Base-by-base conservation (phyloP, 352 stramenopile species). In the Phytophthora parvispora region DNA sequence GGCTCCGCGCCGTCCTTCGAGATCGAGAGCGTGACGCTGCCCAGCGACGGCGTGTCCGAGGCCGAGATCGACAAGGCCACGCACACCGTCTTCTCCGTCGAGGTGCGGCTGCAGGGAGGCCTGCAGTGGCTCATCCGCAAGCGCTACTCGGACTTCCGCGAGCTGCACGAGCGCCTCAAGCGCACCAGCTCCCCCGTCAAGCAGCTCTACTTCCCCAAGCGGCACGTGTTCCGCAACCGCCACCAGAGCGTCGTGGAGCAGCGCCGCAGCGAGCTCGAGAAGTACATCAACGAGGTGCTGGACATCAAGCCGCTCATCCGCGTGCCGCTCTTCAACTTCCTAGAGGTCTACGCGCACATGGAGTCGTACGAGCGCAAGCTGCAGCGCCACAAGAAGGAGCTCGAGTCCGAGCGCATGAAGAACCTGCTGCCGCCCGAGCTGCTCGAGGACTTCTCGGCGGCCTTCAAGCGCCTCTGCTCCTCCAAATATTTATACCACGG, bases 121-220 rank as follows among this genome's bases (percentile, higher is more conserved):
- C 75, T 96, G n/a, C 84, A 93, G 61, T 97, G 90, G 90, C 90
- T 94, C 67, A 95, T 94, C 42, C 82, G 92, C 71, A 97, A 97
- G 62, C 88, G 90, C 4, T 97, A 97, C 75, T 96, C 88, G 66
- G 90, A 97, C 60, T 97, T 97, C 66, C 73, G 88, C 56, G 88
- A 96, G 51, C 88, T 97, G 8, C 88, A 97, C 57, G 90, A 97
- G 50, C 70, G 87, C 0, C 78, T 97, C 18, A 94, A 95, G 66
- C 77, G 86, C 52, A 94, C 87, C 12, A 97, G 84, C 60, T 74
- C 77, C 25, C 67, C 82, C 3, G 88, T 97, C 4, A 94, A 94
- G 72, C 86, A 91, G 36, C 75, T 96, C 12, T 83, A 88, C 32
- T 97, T 97, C 52, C 90, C 90, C 5, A 97, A 97, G 74, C 86